These are phyloP conservation scores for Acephala macrosclerotiorum DNA, from an alignment of 2,329 filamentous ascomycete genomes.

Conservation along the genomic window DNA sequence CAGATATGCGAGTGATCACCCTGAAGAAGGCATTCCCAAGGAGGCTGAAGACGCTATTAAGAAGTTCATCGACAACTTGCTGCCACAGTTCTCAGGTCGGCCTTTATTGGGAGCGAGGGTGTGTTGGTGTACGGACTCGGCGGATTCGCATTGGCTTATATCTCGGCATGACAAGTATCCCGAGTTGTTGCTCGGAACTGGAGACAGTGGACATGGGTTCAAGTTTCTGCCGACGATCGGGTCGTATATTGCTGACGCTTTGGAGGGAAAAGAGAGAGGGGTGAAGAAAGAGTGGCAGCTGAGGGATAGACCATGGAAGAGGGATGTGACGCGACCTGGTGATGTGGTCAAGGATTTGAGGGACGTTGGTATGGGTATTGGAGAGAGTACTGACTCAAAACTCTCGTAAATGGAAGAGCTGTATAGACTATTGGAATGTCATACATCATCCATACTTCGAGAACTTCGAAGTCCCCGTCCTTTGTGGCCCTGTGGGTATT, in stretches of 20 bases:
- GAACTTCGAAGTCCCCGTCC: no score
- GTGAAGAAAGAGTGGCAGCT: conserved; percentile 18
- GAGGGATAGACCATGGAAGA: conserved; percentile 20
- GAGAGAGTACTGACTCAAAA: neutral
- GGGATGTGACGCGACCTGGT: conserved; percentile 22
- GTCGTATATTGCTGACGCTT: conserved; percentile 22
- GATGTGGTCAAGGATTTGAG: conserved; percentile 26
- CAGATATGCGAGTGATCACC: conserved; percentile 40
- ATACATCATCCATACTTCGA: no score
- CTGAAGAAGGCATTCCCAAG: conserved; percentile 50
- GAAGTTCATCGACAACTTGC: conserved; percentile 52
- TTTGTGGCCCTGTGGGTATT: no score
- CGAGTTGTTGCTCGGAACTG: conserved; percentile 51
- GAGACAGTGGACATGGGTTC: conserved; percentile 52
- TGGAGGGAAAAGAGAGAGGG: conserved; percentile 21
- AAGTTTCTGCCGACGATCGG: conserved; percentile 54
- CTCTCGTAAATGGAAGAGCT: neutral
- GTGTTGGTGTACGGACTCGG: conserved; percentile 61
- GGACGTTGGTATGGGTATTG: conserved; percentile 21
- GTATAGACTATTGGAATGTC: no score
- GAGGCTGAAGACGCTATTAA: conserved; percentile 54
- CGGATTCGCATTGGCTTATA: conserved; percentile 42
- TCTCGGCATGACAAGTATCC: conserved; percentile 17
- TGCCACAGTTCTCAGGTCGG: conserved; percentile 55
- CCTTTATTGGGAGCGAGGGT: conserved; percentile 55